Evolutionary conservation across 2,329 filamentous ascomycete species (phyloP).

Genomic region (Sphaerostilbella broomeana): DNA sequence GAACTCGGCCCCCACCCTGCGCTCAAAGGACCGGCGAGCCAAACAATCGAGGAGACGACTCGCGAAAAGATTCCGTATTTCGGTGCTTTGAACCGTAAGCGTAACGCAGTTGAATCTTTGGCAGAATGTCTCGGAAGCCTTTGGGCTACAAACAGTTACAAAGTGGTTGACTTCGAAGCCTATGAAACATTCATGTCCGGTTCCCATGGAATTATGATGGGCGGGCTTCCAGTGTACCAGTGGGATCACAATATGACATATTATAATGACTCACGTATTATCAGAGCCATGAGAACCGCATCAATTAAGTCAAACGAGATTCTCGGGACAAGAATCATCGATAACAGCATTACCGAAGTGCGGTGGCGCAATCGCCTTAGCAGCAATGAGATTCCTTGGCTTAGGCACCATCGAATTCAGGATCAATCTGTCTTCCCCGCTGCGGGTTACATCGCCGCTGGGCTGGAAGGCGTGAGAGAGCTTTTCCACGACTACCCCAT

Average conservation of each 20-base stretch:
- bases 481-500: background rate
- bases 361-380: constrained; percentile 3
- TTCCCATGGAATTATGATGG: constrained; percentile 10
- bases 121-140: constrained; percentile 15
- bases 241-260: constrained; percentile 31
- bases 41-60: constrained; percentile 25
- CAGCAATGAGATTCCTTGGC: background rate
- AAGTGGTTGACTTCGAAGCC: constrained; percentile 2
- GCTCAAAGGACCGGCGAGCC: constrained; percentile 39
- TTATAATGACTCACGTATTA: constrained; percentile 26
- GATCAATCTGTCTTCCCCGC: constrained; percentile 6
- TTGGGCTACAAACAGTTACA: constrained; percentile 12
- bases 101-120: constrained; percentile 16
- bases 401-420: constrained; percentile 6
- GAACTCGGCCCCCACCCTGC: constrained; percentile 44
- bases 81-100: constrained; percentile 14
- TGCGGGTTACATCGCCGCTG: constrained; percentile 6
- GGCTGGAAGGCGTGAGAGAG: constrained; percentile 2
- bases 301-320: background rate
- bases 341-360: background rate
- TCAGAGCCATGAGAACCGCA: constrained; percentile 22
- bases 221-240: constrained; percentile 29
- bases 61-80: constrained; percentile 11
- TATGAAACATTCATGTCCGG: constrained; percentile 1
- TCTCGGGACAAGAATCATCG: background rate